Evolutionary conservation across 495 filamentous ascomycete species (phyloP).

Genomic region (Tuber indicum): DNA sequence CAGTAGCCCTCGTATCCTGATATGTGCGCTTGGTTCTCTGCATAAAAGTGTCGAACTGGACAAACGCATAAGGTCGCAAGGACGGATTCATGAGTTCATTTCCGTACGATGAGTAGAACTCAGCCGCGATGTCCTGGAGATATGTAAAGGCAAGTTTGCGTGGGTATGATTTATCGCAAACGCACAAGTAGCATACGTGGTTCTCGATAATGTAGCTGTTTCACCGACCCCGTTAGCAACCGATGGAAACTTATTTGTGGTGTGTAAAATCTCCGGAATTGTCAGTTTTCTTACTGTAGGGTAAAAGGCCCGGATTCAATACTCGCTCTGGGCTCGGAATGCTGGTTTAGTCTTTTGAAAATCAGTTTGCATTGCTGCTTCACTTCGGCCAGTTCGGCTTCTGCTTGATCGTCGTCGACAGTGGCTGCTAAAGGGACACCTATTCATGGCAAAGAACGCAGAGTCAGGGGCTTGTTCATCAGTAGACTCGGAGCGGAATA

Average conservation of each 20-base stretch:
- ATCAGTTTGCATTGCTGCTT: slow-evolving; percentile 88
- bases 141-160: slow-evolving; percentile 99
- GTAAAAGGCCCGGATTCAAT: slow-evolving; percentile 83
- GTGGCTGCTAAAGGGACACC: slow-evolving; percentile 92
- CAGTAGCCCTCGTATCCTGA: slow-evolving; percentile 79
- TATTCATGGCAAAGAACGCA: slow-evolving; percentile 41
- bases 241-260: neutral
- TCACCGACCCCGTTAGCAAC: slow-evolving; percentile 6
- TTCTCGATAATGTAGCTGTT: slow-evolving; percentile 75
- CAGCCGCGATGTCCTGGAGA: slow-evolving; percentile 80
- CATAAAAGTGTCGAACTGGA: slow-evolving; percentile 98
- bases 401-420: slow-evolving; percentile 81
- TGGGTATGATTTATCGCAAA: slow-evolving; percentile 88
- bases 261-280: neutral
- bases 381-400: slow-evolving; percentile 74
- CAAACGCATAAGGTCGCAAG: slow-evolving; percentile 88
- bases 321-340: slow-evolving; percentile 80
- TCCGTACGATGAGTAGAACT: slow-evolving; percentile 83
- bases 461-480: slow-evolving; percentile 1
- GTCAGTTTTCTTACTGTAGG: slow-evolving; percentile 60
- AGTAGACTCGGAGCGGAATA: slow-evolving; percentile 21
- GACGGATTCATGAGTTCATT: slow-evolving; percentile 64
- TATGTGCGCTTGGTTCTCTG: slow-evolving; percentile 87
- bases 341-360: slow-evolving; percentile 74
- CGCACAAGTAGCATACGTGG: slow-evolving; percentile 81